A percentile compares a stretch with the other conserved stretches of the same genome.
phyloP scores from a whole-genome alignment of 148 eudicot species.

The Gaultheria prostrata region DNA sequence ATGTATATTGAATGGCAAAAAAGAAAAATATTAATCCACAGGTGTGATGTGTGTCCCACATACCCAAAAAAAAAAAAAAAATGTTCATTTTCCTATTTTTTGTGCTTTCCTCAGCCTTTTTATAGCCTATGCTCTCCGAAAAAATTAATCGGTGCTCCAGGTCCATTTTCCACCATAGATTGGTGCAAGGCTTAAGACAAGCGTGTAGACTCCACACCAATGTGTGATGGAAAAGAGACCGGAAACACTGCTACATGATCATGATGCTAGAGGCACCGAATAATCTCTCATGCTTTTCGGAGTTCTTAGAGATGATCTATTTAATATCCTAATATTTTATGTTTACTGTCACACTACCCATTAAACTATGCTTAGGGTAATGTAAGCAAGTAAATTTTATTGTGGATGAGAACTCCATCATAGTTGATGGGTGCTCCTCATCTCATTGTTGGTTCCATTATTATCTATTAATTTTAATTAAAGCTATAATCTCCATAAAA shows the following conservation, averaged over 20 bases:
- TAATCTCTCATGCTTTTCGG: neutral
- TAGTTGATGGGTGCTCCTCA: neutral
- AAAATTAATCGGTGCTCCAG: too few species aligned
- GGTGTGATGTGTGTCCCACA: conserved; percentile 12
- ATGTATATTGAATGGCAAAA: too few species aligned
- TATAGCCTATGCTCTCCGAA: conserved; percentile 13
- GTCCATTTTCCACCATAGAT: too few species aligned
- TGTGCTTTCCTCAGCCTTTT: conserved; percentile 23
- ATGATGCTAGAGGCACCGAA: too few species aligned
- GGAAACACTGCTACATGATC: too few species aligned
- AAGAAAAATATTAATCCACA: neutral
- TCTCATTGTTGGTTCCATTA: neutral
- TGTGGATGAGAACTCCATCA: neutral
- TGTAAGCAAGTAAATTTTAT: neutral
- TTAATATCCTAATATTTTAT: neutral
- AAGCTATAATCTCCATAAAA: neutral
- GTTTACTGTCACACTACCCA: neutral
- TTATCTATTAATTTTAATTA: neutral
- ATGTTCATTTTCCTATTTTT: neutral
- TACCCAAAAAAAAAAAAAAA: neutral
- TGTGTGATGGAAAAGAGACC: too few species aligned
- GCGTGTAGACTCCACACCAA: too few species aligned
- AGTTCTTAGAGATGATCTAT: conserved; percentile 10
- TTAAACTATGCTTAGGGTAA: neutral
- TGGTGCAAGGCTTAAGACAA: too few species aligned